Evolutionary conservation across 148 eudicot species (phyloP).

Genomic region (Heliosperma pusillum): DNA sequence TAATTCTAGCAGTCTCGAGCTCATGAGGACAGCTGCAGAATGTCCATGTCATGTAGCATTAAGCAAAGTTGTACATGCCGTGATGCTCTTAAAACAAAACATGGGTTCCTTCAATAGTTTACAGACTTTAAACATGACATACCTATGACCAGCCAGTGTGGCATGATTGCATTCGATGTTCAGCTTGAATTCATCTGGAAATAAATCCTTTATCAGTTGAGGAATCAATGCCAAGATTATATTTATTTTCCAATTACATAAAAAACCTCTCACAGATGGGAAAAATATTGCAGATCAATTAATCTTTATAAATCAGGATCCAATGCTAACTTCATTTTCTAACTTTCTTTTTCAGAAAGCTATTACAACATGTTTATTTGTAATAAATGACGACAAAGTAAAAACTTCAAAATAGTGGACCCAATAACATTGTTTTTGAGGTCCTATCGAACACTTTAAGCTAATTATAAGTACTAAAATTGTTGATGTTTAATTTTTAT

Average conservation of each 20-base stretch:
- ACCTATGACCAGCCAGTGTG: slow-evolving; percentile 96
- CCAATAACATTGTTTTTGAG: no score
- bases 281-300: background rate
- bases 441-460: no score
- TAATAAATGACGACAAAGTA: background rate
- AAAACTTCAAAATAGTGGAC: no score
- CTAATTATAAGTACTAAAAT: no score
- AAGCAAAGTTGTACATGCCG: background rate
- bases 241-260: background rate
- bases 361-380: background rate
- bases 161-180: slow-evolving; percentile 99
- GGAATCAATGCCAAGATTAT: background rate
- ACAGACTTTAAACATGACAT: slow-evolving; percentile 7
- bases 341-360: background rate
- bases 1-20: slow-evolving; percentile 93
- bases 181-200: slow-evolving; percentile 78
- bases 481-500: no score
- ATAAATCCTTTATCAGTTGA: slow-evolving; percentile 10
- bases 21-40: slow-evolving; percentile 91
- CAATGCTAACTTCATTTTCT: background rate
- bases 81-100: background rate
- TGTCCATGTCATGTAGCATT: slow-evolving; percentile 1
- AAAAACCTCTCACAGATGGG: background rate
- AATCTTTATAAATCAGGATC: background rate
- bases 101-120: background rate